Conservation (phyloP, 805 yeast genomes). For the Lipomyces yamanashiensis region DNA sequence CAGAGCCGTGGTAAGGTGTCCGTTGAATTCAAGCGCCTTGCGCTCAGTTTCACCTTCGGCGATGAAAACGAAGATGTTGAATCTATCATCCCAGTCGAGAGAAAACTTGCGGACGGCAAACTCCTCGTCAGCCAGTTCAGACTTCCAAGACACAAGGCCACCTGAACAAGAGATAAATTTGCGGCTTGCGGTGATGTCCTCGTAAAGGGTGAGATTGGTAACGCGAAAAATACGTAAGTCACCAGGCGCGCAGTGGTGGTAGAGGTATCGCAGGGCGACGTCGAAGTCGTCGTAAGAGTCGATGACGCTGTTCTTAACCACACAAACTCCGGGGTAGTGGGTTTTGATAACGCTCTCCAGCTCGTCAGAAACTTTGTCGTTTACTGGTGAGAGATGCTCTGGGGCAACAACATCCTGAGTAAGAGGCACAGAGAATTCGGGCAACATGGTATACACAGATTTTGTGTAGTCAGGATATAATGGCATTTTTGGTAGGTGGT, state of each 20-base stretch:
- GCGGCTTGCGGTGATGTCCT: not conserved
- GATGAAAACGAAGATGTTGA: not conserved
- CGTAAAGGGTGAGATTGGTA: not conserved
- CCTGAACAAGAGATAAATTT: not conserved
- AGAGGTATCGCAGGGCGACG: not conserved
- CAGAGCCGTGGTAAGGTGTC: not conserved
- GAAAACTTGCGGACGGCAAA: not conserved
- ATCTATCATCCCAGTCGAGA: conserved; percentile 15
- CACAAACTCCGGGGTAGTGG: too few relatives aligned
- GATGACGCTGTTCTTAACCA: too few relatives aligned
- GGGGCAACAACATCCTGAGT: too few relatives aligned
- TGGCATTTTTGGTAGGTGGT: too few relatives aligned
- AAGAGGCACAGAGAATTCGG: too few relatives aligned
- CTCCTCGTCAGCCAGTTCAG: not conserved
- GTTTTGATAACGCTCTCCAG: too few relatives aligned
- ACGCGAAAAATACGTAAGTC: not conserved
- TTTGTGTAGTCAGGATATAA: too few relatives aligned
- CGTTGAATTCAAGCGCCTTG: not conserved
- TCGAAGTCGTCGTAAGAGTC: too few relatives aligned
- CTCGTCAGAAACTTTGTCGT: too few relatives aligned
- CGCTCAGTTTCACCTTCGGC: not conserved
- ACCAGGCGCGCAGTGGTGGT: not conserved
- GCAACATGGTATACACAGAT: too few relatives aligned
- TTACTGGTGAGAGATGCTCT: too few relatives aligned
- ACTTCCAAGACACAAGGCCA: not conserved